Evolutionary conservation across 257 asterid species (phyloP).

Genomic region (Salvia splendens): DNA sequence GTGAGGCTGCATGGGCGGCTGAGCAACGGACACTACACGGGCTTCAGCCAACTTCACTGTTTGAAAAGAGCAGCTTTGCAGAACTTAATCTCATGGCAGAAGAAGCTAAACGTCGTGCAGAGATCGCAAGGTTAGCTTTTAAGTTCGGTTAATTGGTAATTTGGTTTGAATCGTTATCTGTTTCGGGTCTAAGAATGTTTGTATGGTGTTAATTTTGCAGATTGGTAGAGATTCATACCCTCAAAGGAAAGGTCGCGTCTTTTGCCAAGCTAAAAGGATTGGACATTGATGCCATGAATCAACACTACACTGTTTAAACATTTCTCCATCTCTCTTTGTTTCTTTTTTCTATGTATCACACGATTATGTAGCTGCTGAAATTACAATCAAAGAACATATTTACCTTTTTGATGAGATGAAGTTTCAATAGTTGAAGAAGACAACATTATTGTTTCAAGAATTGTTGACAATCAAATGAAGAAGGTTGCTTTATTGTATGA

Average conservation of each 20-base stretch:
- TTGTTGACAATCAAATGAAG: background rate
- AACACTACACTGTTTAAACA: constrained; percentile 52
- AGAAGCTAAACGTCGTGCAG: constrained; percentile 64
- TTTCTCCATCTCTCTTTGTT: background rate
- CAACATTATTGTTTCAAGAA: background rate
- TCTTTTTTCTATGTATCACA: background rate
- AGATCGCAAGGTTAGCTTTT: constrained; percentile 47
- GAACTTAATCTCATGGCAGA: constrained; percentile 62
- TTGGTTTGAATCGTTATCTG: background rate
- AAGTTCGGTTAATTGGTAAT: background rate
- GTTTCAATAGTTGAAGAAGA: background rate
- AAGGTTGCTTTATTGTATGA: background rate
- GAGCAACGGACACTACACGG: constrained; percentile 66
- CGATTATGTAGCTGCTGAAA: constrained; percentile 6
- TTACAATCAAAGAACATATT: background rate
- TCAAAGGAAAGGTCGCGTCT: constrained; percentile 64
- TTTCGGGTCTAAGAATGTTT: background rate
- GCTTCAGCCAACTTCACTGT: constrained; percentile 45
- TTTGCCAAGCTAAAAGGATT: constrained; percentile 57
- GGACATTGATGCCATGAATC: constrained; percentile 52
- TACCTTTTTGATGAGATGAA: background rate
- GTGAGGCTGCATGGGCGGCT: constrained; percentile 78
- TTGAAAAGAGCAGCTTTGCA: constrained; percentile 44
- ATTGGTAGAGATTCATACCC: constrained; percentile 61
- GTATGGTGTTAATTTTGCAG: background rate